Percentiles rank a stretch among this genome's conserved stretches.
Evolutionary conservation across 2,329 filamentous ascomycete genomes (phyloP).

Genomic region (Neopestalotiopsis rosae): DNA sequence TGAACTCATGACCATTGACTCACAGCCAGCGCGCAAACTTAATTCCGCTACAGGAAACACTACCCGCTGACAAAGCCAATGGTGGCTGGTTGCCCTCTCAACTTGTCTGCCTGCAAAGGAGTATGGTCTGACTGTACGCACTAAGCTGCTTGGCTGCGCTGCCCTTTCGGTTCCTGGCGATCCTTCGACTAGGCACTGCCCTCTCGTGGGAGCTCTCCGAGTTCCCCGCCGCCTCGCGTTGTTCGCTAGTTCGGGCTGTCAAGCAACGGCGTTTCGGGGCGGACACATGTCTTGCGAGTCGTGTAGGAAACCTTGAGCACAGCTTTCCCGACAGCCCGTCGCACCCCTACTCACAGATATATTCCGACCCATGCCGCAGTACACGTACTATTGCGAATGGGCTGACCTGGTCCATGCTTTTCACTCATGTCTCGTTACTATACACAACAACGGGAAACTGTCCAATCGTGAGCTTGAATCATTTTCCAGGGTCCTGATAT

Average conservation of each 20-base stretch:
- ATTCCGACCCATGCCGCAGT: not conserved
- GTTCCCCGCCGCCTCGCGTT: conserved; percentile 1
- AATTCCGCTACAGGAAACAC: not conserved
- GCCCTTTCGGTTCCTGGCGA: not conserved
- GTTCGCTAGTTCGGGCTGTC: conserved; percentile 5
- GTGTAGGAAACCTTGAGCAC: not conserved
- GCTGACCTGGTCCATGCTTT: not conserved
- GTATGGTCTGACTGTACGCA: not conserved
- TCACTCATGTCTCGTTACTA: not conserved
- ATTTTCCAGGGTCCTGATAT: not conserved
- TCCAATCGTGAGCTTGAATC: not conserved
- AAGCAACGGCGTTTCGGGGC: conserved; percentile 1
- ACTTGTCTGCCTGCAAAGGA: not conserved
- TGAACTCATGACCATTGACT: conserved; percentile 1
- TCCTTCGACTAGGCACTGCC: not conserved
- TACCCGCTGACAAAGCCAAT: not conserved
- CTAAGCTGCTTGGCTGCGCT: not conserved
- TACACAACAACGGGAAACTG: not conserved
- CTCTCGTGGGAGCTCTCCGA: not conserved
- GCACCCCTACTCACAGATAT: not conserved
- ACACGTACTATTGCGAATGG: too few relatives aligned
- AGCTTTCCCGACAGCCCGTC: not conserved
- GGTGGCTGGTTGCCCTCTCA: not conserved
- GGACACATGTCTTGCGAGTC: not conserved
- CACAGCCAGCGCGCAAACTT: not conserved